phyloP scores from a whole-genome alignment of 345 rosid species.

The Syzygium oleosum region DNA sequence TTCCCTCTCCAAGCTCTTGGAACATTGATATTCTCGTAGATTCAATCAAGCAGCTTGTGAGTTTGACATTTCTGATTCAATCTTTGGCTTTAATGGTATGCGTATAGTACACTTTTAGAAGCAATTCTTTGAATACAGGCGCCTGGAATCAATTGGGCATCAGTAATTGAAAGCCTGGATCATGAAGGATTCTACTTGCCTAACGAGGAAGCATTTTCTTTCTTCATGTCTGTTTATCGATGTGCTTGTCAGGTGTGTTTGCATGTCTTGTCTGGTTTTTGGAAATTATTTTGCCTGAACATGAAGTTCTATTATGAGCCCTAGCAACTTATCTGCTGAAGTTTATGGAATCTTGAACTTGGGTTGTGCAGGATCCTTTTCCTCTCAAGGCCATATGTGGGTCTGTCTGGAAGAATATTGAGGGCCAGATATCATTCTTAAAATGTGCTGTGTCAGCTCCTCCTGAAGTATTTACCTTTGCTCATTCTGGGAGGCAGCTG shows the following conservation, averaged over 20 bases:
- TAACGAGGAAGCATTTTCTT: slow-evolving; percentile 68
- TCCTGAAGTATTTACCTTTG: slow-evolving; percentile 86
- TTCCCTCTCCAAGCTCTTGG: slow-evolving; percentile 54
- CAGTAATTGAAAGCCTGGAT: slow-evolving; percentile 75
- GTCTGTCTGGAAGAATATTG: slow-evolving; percentile 75
- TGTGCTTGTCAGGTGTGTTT: slow-evolving; percentile 70
- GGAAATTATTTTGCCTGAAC: neutral
- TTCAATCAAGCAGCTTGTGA: slow-evolving; percentile 72
- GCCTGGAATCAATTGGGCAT: slow-evolving; percentile 71
- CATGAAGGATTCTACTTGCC: slow-evolving; percentile 82
- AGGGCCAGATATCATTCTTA: slow-evolving; percentile 84
- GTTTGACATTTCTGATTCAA: slow-evolving; percentile 3
- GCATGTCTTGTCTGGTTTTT: neutral
- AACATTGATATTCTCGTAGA: slow-evolving; percentile 61
- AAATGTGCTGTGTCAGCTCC: slow-evolving; percentile 71
- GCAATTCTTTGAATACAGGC: slow-evolving; percentile 40
- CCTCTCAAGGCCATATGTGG: slow-evolving; percentile 85
- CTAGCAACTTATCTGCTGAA: neutral
- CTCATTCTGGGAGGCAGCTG: slow-evolving; percentile 74
- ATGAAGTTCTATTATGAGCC: neutral
- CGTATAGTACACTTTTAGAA: neutral
- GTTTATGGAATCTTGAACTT: neutral
- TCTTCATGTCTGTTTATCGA: slow-evolving; percentile 71
- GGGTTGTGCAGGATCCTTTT: slow-evolving; percentile 65
- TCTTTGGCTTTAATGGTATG: neutral